Evolutionary conservation across 192 early-diverging fungal genomes (phyloP), one percentile per base, ranked within the genome.

Genomic region (Anaeromyces robustus): DNA sequence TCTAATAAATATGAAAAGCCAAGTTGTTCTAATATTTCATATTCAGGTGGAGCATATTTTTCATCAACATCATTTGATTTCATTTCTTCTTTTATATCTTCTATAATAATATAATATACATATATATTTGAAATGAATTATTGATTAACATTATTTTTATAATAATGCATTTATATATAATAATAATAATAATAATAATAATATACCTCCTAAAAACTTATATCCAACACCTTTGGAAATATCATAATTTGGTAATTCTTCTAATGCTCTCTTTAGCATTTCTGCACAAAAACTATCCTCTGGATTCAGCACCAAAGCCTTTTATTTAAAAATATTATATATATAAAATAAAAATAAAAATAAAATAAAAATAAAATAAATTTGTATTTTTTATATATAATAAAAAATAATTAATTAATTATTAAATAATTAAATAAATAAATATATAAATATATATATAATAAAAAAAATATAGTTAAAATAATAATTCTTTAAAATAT

Each of bases 181-280:
- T n/a, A n/a, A n/a, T n/a, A n/a, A n/a, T n/a, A n/a, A n/a, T n/a
- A n/a, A n/a, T n/a, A n/a, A n/a, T 32, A 32, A 32, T 11, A 32
- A 7, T 39, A 14, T 68, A 68, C 52, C 52, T 4, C 2, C 11
- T 68, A 68, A 68, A 68, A 68, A n/a, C 11, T 68, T 68, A n/a
- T 11, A 68, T n/a, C 52, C 52, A n/a, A n/a, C 26, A 0, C 52
- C 52, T 68, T 68, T 68, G 4, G 26, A 11, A 5, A 68, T 68
- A 68, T 22, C 26, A n/a, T 11, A 0, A 68, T 68, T 68, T 68
- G 52, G 52, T 68, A 68, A 68, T 68, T 87, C 84, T 78, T 88
- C 87, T 52, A 88, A 78, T 13, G 84, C 82, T 68, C 39, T 77
- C 29, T 81, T 77, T 19, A 88, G 41, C 82, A 88, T 83, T n/a